Conservation (phyloP, 495 filamentous ascomycete species). For the Penicillium diatomitis region DNA sequence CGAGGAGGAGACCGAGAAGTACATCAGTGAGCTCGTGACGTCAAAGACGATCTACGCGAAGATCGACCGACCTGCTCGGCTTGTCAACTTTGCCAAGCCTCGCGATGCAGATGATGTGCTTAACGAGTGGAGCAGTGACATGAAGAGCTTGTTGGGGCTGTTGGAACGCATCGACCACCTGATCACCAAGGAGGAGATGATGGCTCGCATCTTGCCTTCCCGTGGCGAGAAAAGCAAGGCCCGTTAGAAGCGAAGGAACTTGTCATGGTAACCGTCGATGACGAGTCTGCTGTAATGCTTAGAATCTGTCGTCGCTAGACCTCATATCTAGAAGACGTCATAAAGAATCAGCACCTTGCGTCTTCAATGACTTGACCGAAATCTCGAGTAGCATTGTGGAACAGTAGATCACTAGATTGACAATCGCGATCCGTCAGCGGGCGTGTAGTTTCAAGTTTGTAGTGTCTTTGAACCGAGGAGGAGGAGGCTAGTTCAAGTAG, state of each 20-base stretch:
- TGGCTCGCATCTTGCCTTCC: constrained; percentile 83
- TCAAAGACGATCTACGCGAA: constrained; percentile 96
- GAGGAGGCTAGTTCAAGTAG: too few species aligned
- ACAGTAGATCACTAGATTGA: neutral
- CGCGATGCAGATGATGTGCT: constrained; percentile 93
- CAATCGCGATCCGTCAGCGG: too few species aligned
- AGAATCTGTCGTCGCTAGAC: constrained; percentile 31
- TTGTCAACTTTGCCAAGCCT: constrained; percentile 89
- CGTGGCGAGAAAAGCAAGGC: constrained; percentile 47
- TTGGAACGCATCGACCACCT: constrained; percentile 94
- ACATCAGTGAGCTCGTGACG: constrained; percentile 90
- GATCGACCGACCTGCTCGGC: constrained; percentile 85
- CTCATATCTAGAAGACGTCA: constrained; percentile 8
- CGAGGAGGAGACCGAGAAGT: constrained; percentile 94
- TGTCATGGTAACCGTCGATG: constrained; percentile 3
- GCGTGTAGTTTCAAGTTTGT: too few species aligned
- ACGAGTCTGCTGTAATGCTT: constrained; percentile 15
- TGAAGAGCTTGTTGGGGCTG: constrained; percentile 91
- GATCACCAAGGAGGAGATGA: constrained; percentile 99
- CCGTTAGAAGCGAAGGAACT: constrained; percentile 16
- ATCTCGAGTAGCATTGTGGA: too few species aligned
- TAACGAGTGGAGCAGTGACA: constrained; percentile 97
- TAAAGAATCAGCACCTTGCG: too few species aligned
- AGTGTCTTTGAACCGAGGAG: too few species aligned
- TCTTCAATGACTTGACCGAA: too few species aligned